Conservation (phyloP, 805 yeast genomes). For the Yamadazyma phyllophila region DNA sequence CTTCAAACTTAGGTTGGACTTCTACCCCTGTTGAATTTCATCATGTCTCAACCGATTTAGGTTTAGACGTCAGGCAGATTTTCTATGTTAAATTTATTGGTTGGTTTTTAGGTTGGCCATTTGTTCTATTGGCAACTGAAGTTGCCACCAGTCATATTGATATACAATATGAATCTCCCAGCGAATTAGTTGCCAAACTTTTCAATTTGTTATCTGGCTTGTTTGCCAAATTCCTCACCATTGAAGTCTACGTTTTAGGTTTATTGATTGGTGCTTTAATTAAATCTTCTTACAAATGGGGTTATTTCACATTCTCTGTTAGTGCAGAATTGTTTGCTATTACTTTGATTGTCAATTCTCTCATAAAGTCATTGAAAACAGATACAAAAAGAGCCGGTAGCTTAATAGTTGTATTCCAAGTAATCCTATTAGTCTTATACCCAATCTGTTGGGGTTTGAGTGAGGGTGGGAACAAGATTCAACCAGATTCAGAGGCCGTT, state of each 20-base stretch:
- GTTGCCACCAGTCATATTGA: conserved; percentile 29
- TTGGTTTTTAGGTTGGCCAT: conserved; percentile 57
- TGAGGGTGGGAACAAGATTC: conserved; percentile 63
- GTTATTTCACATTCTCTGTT: conserved; percentile 58
- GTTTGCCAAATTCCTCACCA: conserved; percentile 41
- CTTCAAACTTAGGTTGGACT: conserved; percentile 59
- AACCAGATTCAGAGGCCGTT: conserved; percentile 56
- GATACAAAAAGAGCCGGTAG: conserved; percentile 12
- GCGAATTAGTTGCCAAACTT: conserved; percentile 27
- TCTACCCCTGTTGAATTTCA: conserved; percentile 46
- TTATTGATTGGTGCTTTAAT: conserved; percentile 58
- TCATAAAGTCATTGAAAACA: conserved; percentile 7
- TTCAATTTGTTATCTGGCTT: conserved; percentile 34
- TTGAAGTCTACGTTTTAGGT: conserved; percentile 50
- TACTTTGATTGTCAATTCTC: conserved; percentile 22
- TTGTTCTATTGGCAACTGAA: conserved; percentile 31
- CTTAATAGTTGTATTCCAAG: conserved; percentile 27
- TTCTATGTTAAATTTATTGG: conserved; percentile 57
- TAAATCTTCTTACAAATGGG: conserved; percentile 62
- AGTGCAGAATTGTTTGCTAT: conserved; percentile 42
- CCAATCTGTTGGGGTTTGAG: conserved; percentile 51
- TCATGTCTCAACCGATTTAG: conserved; percentile 38
- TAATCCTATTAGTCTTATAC: conserved; percentile 48
- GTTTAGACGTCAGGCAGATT: conserved; percentile 45
- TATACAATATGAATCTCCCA: conserved; percentile 27